Evolutionary conservation across 352 stramenopile genomes (phyloP).

Genomic region (Phytophthora nicotianae): DNA sequence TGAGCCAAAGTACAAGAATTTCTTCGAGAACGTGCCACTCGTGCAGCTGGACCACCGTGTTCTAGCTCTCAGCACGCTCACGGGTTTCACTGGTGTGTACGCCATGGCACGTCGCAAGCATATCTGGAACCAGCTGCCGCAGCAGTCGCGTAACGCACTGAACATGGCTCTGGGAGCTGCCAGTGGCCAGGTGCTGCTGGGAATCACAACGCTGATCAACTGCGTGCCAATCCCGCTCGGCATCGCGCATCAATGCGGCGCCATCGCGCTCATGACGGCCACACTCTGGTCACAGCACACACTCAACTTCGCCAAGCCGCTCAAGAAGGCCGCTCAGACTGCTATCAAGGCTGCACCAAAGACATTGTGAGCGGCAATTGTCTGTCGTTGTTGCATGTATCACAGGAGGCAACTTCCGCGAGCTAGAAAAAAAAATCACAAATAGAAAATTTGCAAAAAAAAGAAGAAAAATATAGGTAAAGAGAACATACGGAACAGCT

Average conservation of each 20-base stretch:
- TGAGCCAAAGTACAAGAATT: slow-evolving; percentile 93
- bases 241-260: slow-evolving; percentile 96
- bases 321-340: slow-evolving; percentile 46
- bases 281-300: slow-evolving; percentile 93
- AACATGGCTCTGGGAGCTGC: slow-evolving; percentile 81
- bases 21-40: slow-evolving; percentile 98
- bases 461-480: neutral
- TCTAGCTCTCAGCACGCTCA: slow-evolving; percentile 92
- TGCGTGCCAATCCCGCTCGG: slow-evolving; percentile 97
- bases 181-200: slow-evolving; percentile 90
- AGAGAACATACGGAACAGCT: neutral
- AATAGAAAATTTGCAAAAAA: slow-evolving; percentile 12
- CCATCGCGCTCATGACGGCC: slow-evolving; percentile 94
- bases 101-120: slow-evolving; percentile 67
- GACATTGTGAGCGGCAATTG: slow-evolving; percentile 18
- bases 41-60: slow-evolving; percentile 98
- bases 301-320: slow-evolving; percentile 83
- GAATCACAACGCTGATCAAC: slow-evolving; percentile 96
- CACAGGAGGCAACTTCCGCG: too few relatives aligned
- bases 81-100: slow-evolving; percentile 71
- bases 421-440: slow-evolving; percentile 14
- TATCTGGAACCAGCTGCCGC: slow-evolving; percentile 88
- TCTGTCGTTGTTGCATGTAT: too few relatives aligned
- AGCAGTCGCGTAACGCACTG: slow-evolving; percentile 72
- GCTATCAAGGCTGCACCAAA: slow-evolving; percentile 46